Evolutionary conservation across 345 rosid species (phyloP), one percentile per base, ranked within the genome.

Genomic region (Erucastrum elatum): DNA sequence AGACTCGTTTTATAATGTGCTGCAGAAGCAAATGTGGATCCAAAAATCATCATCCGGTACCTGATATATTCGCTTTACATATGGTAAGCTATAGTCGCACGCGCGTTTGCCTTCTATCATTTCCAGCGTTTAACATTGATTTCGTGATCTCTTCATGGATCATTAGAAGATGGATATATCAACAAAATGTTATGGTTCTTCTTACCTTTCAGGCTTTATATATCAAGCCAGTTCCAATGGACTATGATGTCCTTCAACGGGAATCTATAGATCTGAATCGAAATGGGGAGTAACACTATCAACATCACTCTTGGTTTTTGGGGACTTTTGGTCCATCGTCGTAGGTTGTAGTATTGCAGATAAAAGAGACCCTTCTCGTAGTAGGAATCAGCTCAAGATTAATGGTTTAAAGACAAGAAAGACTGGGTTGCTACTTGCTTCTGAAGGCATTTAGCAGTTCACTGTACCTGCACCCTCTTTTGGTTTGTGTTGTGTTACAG

Each of bases 21-120:
- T 70, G 75, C 92, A 92, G 97, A 92, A 90, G 85, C 95, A 90
- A 74, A 89, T 86, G 69, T 92, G 97, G 97, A 85, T 92, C 77
- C 97, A 90, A 78, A 92, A 90, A 74, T 78, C 95, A 64, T 73
- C 90, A 65, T 83, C 90, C 4, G 94, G 89, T 66, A 84, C 90
- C 64, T 91, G 86, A 86, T 65, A 55, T 59, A 68, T 71, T 72
- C 75, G 74, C 65, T 71, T 72, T 8, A 76, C 75, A 65, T 64
- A 53, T 66, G 85, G 89, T 88, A 82, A 70, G 73, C n/a, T 15
- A n/a, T 72, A 8, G 26, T 13, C 8, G 5, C 55, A 49, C 1
- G 5, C 53, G 49, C 0, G 46, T 26, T 13, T 59, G 5, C 51
- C n/a, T 61, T 70, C 17, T 27, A 55, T 17, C 44, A 51, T 46